phyloP scores from a whole-genome alignment of 2,329 filamentous ascomycete species.

The Pseudocercospora fuligena region DNA sequence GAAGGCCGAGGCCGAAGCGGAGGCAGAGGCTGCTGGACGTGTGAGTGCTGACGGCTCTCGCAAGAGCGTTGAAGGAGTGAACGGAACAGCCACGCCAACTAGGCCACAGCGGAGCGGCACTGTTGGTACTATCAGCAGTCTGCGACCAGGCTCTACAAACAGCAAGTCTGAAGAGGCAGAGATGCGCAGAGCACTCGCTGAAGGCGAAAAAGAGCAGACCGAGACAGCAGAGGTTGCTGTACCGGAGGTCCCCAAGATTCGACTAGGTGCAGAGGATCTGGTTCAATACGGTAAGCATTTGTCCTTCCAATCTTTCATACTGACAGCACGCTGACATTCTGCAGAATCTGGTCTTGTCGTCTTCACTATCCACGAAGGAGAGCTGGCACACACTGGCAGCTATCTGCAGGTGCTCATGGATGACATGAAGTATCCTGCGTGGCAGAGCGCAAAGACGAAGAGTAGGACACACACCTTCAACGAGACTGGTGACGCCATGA shows the following conservation, averaged over 20 bases:
- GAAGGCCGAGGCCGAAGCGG: conserved; percentile 36
- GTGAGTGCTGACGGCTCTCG: conserved; percentile 29
- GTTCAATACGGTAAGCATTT: conserved; percentile 68
- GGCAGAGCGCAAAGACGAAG: conserved; percentile 77
- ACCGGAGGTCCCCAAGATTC: conserved; percentile 73
- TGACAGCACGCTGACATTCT: neutral
- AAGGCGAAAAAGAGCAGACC: conserved; percentile 52
- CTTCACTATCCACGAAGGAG: conserved; percentile 90
- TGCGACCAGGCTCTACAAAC: conserved; percentile 37
- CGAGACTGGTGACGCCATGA: conserved; percentile 92
- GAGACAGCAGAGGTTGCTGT: conserved; percentile 50
- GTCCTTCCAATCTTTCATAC: neutral
- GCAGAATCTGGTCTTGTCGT: conserved; percentile 87
- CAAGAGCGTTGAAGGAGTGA: conserved; percentile 23
- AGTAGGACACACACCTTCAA: conserved; percentile 74
- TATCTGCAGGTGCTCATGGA: conserved; percentile 90
- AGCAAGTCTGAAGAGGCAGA: conserved; percentile 44
- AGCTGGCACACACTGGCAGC: conserved; percentile 75
- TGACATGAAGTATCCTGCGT: conserved; percentile 90
- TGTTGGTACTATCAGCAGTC: conserved; percentile 49
- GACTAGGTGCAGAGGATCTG: conserved; percentile 78
- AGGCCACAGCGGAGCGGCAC: conserved; percentile 33
- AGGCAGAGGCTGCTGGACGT: conserved; percentile 49
- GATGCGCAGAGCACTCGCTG: conserved; percentile 52
- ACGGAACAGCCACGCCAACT: conserved; percentile 8